Conservation (phyloP, 116 monocot genomes). For the Zostera marina region DNA sequence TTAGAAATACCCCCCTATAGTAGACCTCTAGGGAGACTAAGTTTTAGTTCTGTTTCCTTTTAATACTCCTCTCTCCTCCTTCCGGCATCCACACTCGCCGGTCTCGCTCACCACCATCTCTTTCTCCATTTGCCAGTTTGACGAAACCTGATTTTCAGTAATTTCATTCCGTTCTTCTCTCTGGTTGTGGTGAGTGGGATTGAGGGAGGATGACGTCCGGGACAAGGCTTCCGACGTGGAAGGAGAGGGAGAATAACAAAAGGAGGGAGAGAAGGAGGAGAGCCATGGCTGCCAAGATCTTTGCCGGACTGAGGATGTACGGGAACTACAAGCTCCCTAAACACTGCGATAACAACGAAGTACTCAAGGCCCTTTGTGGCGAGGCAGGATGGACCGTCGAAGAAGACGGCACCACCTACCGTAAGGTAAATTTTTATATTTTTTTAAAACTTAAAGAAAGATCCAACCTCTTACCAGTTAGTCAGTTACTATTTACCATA, state of each 20-base stretch:
- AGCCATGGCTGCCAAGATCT: constrained; percentile 79
- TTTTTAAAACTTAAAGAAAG: background rate
- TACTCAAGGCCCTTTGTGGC: constrained; percentile 65
- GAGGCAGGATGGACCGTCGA: constrained; percentile 79
- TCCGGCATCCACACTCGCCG: too few species aligned
- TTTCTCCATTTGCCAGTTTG: background rate
- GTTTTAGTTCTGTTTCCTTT: background rate
- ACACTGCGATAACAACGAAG: constrained; percentile 91
- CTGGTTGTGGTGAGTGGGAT: background rate
- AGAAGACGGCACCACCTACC: constrained; percentile 70
- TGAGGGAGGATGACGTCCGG: constrained; percentile 36
- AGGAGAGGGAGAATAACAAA: constrained; percentile 87
- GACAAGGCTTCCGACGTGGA: constrained; percentile 64
- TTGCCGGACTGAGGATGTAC: constrained; percentile 53
- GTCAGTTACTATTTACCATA: too few species aligned
- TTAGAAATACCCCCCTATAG: background rate
- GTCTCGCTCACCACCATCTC: background rate
- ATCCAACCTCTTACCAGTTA: background rate
- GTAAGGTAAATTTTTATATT: constrained; percentile 25
- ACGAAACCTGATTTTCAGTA: background rate
- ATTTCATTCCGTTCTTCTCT: background rate
- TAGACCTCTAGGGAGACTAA: too few species aligned
- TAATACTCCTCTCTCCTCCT: too few species aligned
- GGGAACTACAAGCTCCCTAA: constrained; percentile 76
- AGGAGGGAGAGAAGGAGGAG: constrained; percentile 57